Percentiles rank a stretch among this genome's conserved stretches.
These are phyloP conservation scores for Globisporangium middletonii DNA, from an alignment of 352 stramenopile genomes.

Conservation along the genomic window DNA sequence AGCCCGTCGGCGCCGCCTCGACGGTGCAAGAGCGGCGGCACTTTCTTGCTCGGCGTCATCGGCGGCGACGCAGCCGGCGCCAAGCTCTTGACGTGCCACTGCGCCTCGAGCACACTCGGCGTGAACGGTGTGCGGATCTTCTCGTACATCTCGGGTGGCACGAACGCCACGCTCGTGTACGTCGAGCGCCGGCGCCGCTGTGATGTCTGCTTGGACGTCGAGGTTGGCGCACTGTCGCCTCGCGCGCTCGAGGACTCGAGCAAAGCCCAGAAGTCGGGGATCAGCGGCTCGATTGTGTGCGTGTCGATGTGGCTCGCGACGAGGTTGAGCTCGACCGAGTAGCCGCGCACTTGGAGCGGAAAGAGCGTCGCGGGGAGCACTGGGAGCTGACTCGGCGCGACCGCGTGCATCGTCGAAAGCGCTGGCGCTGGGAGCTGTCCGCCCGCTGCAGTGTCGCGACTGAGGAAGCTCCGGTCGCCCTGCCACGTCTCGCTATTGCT, in stretches of 20 bases:
- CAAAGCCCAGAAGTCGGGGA: conserved; percentile 24
- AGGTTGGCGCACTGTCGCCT: not conserved
- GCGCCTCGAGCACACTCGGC: conserved; percentile 5
- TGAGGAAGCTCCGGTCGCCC: conserved; percentile 50
- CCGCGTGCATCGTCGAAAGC: conserved; percentile 25
- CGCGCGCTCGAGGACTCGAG: conserved; percentile 1
- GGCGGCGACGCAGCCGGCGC: not conserved
- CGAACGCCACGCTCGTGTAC: conserved; percentile 20
- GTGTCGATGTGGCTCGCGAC: conserved; percentile 48
- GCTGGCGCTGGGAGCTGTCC: conserved; percentile 21
- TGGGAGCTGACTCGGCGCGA: conserved; percentile 16
- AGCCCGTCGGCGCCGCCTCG: not conserved
- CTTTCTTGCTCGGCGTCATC: conserved; percentile 5
- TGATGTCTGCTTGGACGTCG: not conserved
- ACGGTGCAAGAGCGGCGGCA: not conserved
- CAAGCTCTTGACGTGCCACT: not conserved
- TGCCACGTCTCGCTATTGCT: conserved; percentile 26
- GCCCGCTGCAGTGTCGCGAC: conserved; percentile 7
- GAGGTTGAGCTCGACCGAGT: conserved; percentile 46
- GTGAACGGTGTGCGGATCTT: conserved; percentile 30
- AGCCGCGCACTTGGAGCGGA: conserved; percentile 33
- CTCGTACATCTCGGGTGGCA: conserved; percentile 33
- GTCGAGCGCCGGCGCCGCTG: not conserved
- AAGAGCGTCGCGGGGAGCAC: conserved; percentile 24
- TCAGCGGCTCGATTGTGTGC: conserved; percentile 47